Percentiles rank a stretch among this genome's conserved stretches.
These are phyloP conservation scores for Cercospora sp. DNA, from an alignment of 2,329 filamentous ascomycete genomes.

Conservation along the genomic window DNA sequence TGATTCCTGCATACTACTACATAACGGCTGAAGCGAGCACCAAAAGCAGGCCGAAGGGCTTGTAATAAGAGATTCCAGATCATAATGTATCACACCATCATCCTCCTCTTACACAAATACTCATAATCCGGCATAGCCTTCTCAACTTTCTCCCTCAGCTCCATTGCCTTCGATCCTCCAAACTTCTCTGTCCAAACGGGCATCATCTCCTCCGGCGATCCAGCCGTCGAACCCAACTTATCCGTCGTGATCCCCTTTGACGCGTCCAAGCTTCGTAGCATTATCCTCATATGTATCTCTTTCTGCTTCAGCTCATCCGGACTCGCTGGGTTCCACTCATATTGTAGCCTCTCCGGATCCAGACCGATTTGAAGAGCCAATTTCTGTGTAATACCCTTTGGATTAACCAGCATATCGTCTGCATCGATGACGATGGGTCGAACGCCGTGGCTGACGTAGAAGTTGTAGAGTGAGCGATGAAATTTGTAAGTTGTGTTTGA, in stretches of 20 bases:
- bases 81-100: background rate
- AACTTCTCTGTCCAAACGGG: conserved; percentile 10
- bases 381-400: conserved; percentile 6
- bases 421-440: conserved; percentile 9
- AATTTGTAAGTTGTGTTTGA: conserved; percentile 1
- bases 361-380: conserved; percentile 9
- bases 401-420: conserved; percentile 10
- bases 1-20: no score
- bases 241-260: conserved; percentile 5
- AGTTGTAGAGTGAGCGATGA: conserved; percentile 11
- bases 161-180: background rate
- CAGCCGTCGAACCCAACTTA: background rate
- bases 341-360: background rate
- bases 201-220: conserved; percentile 5
- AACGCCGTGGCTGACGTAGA: conserved; percentile 8
- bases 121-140: conserved; percentile 9
- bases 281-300: background rate
- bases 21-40: no score
- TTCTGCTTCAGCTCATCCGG: conserved; percentile 4
- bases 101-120: conserved; percentile 9
- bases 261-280: conserved; percentile 5
- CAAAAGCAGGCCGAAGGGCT: no score
- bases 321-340: conserved; percentile 4
- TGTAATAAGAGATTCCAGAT: no score
- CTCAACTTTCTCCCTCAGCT: conserved; percentile 1